Conservation (phyloP, 257 asterid genomes). For the Dorcoceras hygrometricum region DNA sequence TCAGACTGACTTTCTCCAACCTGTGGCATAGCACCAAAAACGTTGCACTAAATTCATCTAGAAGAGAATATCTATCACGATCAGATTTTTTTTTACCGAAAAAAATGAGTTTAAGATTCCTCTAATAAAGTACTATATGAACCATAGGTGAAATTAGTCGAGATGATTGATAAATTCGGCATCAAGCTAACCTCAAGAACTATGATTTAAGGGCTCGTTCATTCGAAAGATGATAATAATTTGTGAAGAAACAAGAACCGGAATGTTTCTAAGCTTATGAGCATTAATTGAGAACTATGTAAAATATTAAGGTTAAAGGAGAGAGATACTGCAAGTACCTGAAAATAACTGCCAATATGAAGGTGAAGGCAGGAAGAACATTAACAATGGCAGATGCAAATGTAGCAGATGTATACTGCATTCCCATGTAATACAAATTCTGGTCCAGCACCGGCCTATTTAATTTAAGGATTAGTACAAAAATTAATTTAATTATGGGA, state of each 20-base stretch:
- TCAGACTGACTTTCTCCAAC: conserved; percentile 64
- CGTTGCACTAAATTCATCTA: neutral
- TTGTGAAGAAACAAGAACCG: too few relatives aligned
- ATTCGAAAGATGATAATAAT: too few relatives aligned
- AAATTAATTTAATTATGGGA: neutral
- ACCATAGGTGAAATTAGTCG: too few relatives aligned
- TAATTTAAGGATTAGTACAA: neutral
- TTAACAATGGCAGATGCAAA: conserved; percentile 85
- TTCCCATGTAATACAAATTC: conserved; percentile 71
- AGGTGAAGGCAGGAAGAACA: conserved; percentile 88
- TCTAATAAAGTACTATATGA: too few relatives aligned
- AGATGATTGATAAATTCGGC: too few relatives aligned
- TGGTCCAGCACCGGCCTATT: conserved; percentile 92
- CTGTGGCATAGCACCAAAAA: conserved; percentile 24
- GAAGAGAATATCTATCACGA: too few relatives aligned
- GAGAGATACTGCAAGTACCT: conserved; percentile 46
- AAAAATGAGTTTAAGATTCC: too few relatives aligned
- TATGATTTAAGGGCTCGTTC: too few relatives aligned
- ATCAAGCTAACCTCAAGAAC: too few relatives aligned
- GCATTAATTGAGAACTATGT: neutral
- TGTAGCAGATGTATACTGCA: conserved; percentile 83
- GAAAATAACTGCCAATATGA: conserved; percentile 75
- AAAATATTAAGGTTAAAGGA: neutral
- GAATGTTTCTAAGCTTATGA: neutral
- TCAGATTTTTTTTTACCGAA: too few relatives aligned